Base-by-base conservation (phyloP, 1,139 yeast genomes). In the Hemisphaericaspora subhashii region DNA sequence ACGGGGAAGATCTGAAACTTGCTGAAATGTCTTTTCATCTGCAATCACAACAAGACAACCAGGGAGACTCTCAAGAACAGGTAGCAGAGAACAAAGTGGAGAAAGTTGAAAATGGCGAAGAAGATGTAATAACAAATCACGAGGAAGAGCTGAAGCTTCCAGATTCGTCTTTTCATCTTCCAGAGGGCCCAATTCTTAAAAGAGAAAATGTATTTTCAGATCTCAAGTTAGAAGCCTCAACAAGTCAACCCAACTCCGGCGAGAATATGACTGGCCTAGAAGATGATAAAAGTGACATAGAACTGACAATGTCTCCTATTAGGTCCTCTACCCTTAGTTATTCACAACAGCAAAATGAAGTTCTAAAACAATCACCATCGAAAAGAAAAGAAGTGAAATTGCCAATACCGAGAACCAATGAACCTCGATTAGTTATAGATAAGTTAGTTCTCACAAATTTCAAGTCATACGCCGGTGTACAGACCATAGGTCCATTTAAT, bases 381-480 rank as follows among this genome's bases (percentile, higher is more conserved):
- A 60, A 57, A 41, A 44, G 61, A 31, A 48, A 60, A 22, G 65
- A 31, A 38, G 44, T 33, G 41, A 49, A 15, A 35, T 48, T 26
- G 42, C 55, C 11, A 30, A 35, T 27, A 33, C 43, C 38, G 28
- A 43, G 33, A 15, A 42, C 48, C 11, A 54, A 57, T 33, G 71
- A 60, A 42, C 81, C 82, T 8, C 68, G 98, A 35, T 62, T 92
- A 24, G 95, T 87, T 5, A 90, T 92, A 33, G 69, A 81, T 31
- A 78, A 79, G 51, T 64, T 92, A 24, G 85, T 83, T 0, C 70
- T 94, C 35, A 83, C 83, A 4, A 86, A 94, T 57, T 94, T 92
- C 75, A 94, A 94, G 56, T 89, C 98, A 0, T 94, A 94, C 58
- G 98, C 98, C 0, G 98, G 98, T 0, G 67, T 74, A n/a, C 98